Evolutionary conservation across 202 grass and related monocot species (phyloP).

Genomic region (Schoenoplectus tabernaemontani): DNA sequence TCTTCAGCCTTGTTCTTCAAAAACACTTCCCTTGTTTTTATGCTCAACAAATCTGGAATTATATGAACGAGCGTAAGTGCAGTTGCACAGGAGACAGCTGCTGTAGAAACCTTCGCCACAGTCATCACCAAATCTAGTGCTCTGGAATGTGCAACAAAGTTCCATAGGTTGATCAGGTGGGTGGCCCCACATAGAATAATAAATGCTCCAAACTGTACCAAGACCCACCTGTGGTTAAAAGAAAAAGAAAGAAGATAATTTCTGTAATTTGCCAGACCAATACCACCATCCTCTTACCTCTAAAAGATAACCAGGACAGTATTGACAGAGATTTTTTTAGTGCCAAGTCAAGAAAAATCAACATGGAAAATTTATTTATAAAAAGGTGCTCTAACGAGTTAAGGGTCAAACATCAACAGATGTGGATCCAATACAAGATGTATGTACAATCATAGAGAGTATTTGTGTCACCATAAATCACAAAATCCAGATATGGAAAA

Average conservation of each 20-base stretch:
- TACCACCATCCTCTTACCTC: not conserved
- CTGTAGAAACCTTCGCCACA: constrained; percentile 48
- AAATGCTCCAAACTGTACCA: constrained; percentile 84
- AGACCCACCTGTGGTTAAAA: constrained; percentile 43
- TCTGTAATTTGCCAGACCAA: not conserved
- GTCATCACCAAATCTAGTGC: constrained; percentile 55
- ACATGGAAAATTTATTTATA: not conserved
- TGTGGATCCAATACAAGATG: not conserved
- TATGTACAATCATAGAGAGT: not conserved
- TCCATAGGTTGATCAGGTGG: constrained; percentile 80
- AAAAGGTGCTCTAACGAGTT: not conserved
- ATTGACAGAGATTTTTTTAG: not conserved
- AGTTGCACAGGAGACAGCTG: constrained; percentile 71
- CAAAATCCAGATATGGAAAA: not conserved
- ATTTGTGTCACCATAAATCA: not conserved
- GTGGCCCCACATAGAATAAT: constrained; percentile 87
- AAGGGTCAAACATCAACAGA: not conserved
- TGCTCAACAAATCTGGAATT: constrained; percentile 71
- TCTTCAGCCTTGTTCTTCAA: constrained; percentile 64
- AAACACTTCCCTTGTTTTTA: constrained; percentile 63
- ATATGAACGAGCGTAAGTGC: constrained; percentile 81
- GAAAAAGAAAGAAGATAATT: constrained; percentile 1
- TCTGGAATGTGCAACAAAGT: constrained; percentile 45
- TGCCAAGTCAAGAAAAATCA: not conserved
- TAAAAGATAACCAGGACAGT: not conserved